Evolutionary conservation across 148 eudicot genomes (phyloP), one percentile per base, ranked within the genome.

Genomic region (Drosera capensis): DNA sequence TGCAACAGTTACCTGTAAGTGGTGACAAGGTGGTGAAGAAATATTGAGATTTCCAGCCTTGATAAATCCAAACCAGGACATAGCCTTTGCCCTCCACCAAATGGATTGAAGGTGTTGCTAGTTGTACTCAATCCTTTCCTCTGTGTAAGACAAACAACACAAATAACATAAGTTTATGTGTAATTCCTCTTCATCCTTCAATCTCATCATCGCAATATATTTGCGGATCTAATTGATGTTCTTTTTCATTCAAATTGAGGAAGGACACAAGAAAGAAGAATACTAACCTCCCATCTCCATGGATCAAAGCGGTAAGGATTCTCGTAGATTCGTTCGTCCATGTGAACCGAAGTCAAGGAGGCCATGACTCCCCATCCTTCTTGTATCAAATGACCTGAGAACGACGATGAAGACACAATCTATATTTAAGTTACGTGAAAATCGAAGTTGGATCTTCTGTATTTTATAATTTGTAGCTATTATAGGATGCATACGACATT

Each of bases 1-100:
- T 23, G 2, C 8, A 8, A 15, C 0, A 36, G 9, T 31, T 64
- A 78, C 96, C 78, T 64, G 64, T 71, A 80, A 18, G 83, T 77
- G 49, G 96, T 88, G 46, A 77, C 79, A 40, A 88, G 68, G 60
- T 83, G 94, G 48, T 80, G 94, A 38, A 88, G 92, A 63, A 88
- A 83, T 3, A 88, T 83, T 0, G 86, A 68, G 52, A 88, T 83
- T 63, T 88, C 96, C 1, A 88, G 94, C 62, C 94, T 68, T 23
- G 96, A 66, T 38, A 88, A 63, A 60, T 88, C 96, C 26, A 84
- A 51, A 29, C 96, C 94, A 9, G 96, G 94, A 49, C 96, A 88
- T 14, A 88, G 62, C 67, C 96, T 75, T 37, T 88, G 96, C 14
- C 96, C 96, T 25, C 96, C 96, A 22, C 96, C 96, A 63, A 88